Percentiles rank a stretch among this genome's conserved stretches.
These are phyloP conservation scores for Pseudonectria foliicola DNA, from an alignment of 2,329 filamentous ascomycete species.

Conservation along the genomic window DNA sequence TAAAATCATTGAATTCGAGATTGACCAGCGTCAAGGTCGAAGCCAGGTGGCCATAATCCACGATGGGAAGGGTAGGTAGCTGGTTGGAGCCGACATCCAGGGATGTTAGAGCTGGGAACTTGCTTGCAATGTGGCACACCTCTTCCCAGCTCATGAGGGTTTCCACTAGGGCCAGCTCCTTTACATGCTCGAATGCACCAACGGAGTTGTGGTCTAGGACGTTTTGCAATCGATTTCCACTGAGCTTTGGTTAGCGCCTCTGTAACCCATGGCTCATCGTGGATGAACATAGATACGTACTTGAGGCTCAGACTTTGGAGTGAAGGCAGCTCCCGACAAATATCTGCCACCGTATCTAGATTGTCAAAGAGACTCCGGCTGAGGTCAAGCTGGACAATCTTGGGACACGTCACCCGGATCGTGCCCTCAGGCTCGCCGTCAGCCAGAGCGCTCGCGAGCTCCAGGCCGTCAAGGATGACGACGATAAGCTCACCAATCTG, in stretches of 20 bases:
- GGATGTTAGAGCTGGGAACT: slow-evolving; percentile 45
- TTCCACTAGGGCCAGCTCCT: slow-evolving; percentile 59
- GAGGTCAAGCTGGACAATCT: slow-evolving; percentile 73
- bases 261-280: background rate
- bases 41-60: slow-evolving; percentile 34
- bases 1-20: slow-evolving; percentile 67
- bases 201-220: slow-evolving; percentile 30
- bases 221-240: slow-evolving; percentile 64
- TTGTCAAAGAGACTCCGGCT: slow-evolving; percentile 73
- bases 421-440: slow-evolving; percentile 24
- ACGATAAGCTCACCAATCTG: slow-evolving; percentile 70
- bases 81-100: slow-evolving; percentile 53
- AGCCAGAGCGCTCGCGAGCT: slow-evolving; percentile 40
- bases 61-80: slow-evolving; percentile 42
- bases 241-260: slow-evolving; percentile 28
- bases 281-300: slow-evolving; percentile 40
- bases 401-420: slow-evolving; percentile 50
- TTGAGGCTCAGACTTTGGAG: slow-evolving; percentile 63
- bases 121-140: slow-evolving; percentile 45
- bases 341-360: slow-evolving; percentile 58
- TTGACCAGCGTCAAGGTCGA: slow-evolving; percentile 54
- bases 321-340: slow-evolving; percentile 63
- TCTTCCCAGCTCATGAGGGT: slow-evolving; percentile 61
- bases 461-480: slow-evolving; percentile 72
- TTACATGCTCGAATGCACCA: slow-evolving; percentile 42